A percentile compares a stretch with the other conserved stretches of the same genome.
Evolutionary conservation across 768 basidiomycete genomes (phyloP).

Genomic region (Neoboletus brunneissimus): DNA sequence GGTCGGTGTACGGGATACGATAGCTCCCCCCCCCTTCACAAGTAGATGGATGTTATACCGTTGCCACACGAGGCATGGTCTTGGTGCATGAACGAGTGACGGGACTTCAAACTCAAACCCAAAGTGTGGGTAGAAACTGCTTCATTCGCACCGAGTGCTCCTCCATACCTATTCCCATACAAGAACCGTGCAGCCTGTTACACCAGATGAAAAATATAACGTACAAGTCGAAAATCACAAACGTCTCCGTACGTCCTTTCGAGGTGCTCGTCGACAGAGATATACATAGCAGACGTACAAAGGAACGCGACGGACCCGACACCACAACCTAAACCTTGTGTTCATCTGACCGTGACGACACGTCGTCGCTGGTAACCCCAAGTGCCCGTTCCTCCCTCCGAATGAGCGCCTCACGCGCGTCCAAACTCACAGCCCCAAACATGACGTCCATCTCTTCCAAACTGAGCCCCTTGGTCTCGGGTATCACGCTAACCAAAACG

Average conservation of each 20-base stretch:
- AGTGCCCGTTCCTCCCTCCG: slow-evolving; percentile 40
- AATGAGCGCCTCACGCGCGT: slow-evolving; percentile 54
- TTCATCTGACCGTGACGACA: slow-evolving; percentile 3
- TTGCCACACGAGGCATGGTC: background rate
- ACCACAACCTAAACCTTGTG: background rate
- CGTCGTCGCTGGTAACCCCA: background rate
- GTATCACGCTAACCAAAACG: slow-evolving; percentile 54
- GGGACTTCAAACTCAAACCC: background rate
- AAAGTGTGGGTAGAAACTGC: background rate
- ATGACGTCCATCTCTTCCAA: slow-evolving; percentile 57
- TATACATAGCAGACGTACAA: background rate
- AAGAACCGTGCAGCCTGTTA: no score
- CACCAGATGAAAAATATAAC: no score
- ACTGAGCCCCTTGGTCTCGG: slow-evolving; percentile 59
- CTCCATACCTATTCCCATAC: no score
- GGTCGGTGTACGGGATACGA: slow-evolving; percentile 2
- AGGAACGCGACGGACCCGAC: background rate
- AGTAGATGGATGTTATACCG: background rate
- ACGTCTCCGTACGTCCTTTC: no score
- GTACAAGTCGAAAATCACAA: background rate
- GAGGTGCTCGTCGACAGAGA: no score
- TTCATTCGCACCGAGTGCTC: no score
- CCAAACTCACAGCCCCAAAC: slow-evolving; percentile 55
- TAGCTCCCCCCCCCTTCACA: background rate
- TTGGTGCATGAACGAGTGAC: background rate